Evolutionary conservation across 2,329 filamentous ascomycete genomes (phyloP), one percentile per base, ranked within the genome.

Genomic region (Cordyceps cateniannulata): DNA sequence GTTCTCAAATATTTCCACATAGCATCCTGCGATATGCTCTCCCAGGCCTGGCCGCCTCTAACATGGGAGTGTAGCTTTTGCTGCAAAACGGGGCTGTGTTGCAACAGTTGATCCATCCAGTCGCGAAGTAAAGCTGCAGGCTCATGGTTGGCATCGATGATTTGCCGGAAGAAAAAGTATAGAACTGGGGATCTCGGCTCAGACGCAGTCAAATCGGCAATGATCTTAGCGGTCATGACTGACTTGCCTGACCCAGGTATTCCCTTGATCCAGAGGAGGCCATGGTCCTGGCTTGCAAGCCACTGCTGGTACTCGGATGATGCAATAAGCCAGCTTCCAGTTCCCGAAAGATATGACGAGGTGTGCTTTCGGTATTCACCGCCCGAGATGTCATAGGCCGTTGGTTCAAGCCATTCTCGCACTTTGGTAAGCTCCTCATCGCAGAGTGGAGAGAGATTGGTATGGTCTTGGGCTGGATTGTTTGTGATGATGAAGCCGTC

Each of bases 151-250:
- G 70, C 70, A 22, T 71, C 67, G 49, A 76, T 70, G 35, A 73
- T 76, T 57, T 75, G 71, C 1, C 75, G 69, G 49, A 75, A 77
- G 65, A 76, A 76, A 63, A 76, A 76, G 63, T 69, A 73, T 0
- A 76, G 65, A 0, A 76, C 70, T 0, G 72, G 71, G 44, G 29
- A 20, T 48, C 66, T 3, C 1, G 45, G 22, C 12, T 62, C 25
- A 10, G 42, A 24, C 3, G 47, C 16, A 9, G 24, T 8, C 54
- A 62, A 35, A 7, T 67, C 49, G 2, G 66, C 14, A 29, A 69
- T 59, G 5, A 72, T 52, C 1, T 38, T 67, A 2, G 71, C 69
- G 2, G 71, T 69, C 24, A 72, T 65, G 22, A 75, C 73, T 5
- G 72, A 74, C 63, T 75, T 75, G 2, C 76, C 76, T 3, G 72